These are phyloP conservation scores for Colletotrichum sidae DNA, from an alignment of 2,329 filamentous ascomycete species.

Conservation along the genomic window DNA sequence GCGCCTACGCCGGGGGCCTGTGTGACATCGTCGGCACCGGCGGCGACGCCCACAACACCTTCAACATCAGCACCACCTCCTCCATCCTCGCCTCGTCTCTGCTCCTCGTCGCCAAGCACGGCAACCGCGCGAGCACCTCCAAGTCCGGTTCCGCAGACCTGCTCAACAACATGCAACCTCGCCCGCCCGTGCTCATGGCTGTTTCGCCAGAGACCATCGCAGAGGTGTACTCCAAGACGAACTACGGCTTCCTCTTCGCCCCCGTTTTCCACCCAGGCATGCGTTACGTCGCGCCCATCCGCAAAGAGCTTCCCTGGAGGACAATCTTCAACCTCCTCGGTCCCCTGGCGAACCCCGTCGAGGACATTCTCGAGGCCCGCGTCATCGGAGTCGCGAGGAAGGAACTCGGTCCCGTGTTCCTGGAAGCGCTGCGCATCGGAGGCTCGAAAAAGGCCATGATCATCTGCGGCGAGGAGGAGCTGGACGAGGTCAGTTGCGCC, in stretches of 20 bases:
- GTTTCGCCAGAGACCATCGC: constrained; percentile 79
- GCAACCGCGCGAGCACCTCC: constrained; percentile 94
- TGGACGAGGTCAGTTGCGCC: constrained; percentile 95
- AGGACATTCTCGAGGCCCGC: constrained; percentile 85
- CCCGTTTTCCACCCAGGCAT: constrained; percentile 97
- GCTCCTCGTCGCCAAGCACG: constrained; percentile 91
- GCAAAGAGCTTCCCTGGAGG: constrained; percentile 89
- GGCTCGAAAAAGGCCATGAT: constrained; percentile 88
- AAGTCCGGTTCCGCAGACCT: constrained; percentile 96
- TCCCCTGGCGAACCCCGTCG: constrained; percentile 90
- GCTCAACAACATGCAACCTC: constrained; percentile 79
- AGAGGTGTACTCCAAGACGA: constrained; percentile 80
- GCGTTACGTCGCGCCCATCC: constrained; percentile 86
- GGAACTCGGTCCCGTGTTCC: constrained; percentile 89
- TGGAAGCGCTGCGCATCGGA: constrained; percentile 81
- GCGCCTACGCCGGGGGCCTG: constrained; percentile 84
- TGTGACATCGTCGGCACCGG: constrained; percentile 98
- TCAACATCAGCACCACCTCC: constrained; percentile 96
- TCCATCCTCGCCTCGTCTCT: constrained; percentile 91
- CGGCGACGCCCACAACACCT: constrained; percentile 96
- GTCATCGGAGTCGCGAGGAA: constrained; percentile 92
- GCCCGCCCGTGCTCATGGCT: constrained; percentile 78
- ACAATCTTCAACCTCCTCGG: constrained; percentile 98
- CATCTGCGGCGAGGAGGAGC: constrained; percentile 92
- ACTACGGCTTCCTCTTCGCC: constrained; percentile 96